These are phyloP conservation scores for Austropuccinia psidii DNA, from an alignment of 1,284 basidiomycete species.

Conservation along the genomic window DNA sequence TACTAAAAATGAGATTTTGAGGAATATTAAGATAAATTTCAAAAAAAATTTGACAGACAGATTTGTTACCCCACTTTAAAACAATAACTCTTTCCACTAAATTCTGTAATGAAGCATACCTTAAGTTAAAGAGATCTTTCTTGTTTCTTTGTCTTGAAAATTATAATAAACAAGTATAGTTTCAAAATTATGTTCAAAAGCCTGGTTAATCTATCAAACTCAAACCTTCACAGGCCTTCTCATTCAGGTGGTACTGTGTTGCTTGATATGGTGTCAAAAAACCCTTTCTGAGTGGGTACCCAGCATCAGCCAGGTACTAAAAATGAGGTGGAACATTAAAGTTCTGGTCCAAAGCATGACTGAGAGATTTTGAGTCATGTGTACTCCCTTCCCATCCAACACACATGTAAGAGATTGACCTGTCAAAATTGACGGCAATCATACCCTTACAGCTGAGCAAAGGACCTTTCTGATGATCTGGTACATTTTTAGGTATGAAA, in stretches of 20 bases:
- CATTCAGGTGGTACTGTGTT: constrained; percentile 48
- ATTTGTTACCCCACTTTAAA: too few species aligned
- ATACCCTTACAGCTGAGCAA: constrained; percentile 45
- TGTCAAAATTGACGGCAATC: constrained; percentile 44
- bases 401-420: constrained; percentile 47
- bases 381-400: constrained; percentile 49
- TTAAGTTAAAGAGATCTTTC: too few species aligned
- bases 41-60: too few species aligned
- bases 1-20: too few species aligned
- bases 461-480: constrained; percentile 35
- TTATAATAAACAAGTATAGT: too few species aligned
- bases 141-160: too few species aligned
- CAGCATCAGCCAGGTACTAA: not conserved
- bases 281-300: not conserved
- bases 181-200: too few species aligned
- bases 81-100: too few species aligned
- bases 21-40: too few species aligned
- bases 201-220: too few species aligned
- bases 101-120: too few species aligned
- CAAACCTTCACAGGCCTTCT: too few species aligned
- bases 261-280: constrained; percentile 47
- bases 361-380: constrained; percentile 45
- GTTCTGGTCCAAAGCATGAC: constrained; percentile 43
- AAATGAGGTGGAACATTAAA: constrained; percentile 39
- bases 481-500: constrained; percentile 42